Conservation (phyloP, 225 moss, liverwort and hornwort species). For the Sphagnum tenellum region DNA sequence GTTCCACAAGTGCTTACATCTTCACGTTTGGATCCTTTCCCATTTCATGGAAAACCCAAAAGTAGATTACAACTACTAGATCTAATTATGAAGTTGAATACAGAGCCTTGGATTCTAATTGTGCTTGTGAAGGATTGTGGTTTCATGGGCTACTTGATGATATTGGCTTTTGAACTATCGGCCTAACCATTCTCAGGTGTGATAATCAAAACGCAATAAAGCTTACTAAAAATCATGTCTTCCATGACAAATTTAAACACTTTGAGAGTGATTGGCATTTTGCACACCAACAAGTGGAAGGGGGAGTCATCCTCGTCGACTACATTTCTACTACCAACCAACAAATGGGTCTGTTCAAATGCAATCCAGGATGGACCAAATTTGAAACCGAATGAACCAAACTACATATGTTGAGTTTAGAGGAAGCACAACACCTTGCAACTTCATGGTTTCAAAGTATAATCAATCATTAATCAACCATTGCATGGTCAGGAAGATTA, state of each 20-base stretch:
- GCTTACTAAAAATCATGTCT: not conserved
- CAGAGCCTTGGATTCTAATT: not conserved
- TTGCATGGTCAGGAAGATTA: too few relatives aligned
- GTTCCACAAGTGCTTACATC: not conserved
- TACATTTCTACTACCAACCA: not conserved
- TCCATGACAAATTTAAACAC: conserved; percentile 1
- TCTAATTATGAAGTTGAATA: not conserved
- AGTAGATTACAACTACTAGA: not conserved
- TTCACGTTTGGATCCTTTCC: not conserved
- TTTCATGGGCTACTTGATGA: not conserved
- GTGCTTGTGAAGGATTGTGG: not conserved
- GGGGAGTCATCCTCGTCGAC: not conserved
- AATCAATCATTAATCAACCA: too few relatives aligned
- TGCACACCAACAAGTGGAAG: not conserved
- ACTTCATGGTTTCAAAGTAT: too few relatives aligned
- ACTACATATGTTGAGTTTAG: not conserved
- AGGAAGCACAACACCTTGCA: too few relatives aligned
- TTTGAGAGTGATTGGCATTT: not conserved
- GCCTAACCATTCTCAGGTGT: not conserved
- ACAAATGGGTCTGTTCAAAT: not conserved
- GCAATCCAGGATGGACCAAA: not conserved
- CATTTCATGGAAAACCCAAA: not conserved
- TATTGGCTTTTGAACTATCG: not conserved
- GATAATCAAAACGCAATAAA: conserved; percentile 4
- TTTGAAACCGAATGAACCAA: not conserved